A percentile compares a stretch with the other conserved stretches of the same genome.
Conservation (phyloP, 1,139 yeast species). For the Yamadazyma pseudoaaseri region DNA sequence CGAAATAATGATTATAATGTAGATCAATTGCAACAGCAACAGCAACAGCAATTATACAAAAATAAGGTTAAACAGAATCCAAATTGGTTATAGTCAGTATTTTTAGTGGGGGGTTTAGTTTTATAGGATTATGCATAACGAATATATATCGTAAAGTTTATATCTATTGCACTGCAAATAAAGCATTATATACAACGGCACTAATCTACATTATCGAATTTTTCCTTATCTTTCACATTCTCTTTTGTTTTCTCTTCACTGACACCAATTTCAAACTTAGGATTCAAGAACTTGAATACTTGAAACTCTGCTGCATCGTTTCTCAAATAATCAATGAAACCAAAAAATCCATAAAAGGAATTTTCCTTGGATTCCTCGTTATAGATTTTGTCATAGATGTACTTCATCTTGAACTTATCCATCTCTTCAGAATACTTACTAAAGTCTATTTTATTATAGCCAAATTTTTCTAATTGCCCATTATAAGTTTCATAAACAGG, state of each 20-base stretch:
- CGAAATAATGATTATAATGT: conserved; percentile 7
- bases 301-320: conserved; percentile 21
- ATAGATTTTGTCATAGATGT: conserved; percentile 88
- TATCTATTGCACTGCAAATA: not conserved
- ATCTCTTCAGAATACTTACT: conserved; percentile 65
- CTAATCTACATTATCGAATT: conserved; percentile 19
- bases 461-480: conserved; percentile 65
- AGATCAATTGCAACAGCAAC: conserved; percentile 17
- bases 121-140: conserved; percentile 4
- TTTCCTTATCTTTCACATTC: conserved; percentile 5
- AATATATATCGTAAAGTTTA: not conserved
- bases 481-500: conserved; percentile 92
- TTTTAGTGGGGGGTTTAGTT: not conserved
- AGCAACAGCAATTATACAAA: conserved; percentile 14
- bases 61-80: conserved; percentile 15
- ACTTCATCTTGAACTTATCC: conserved; percentile 83
- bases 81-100: conserved; percentile 14
- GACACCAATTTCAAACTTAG: conserved; percentile 36
- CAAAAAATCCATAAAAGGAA: conserved; percentile 84
- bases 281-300: conserved; percentile 76
- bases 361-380: conserved; percentile 85
- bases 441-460: conserved; percentile 77
- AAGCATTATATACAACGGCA: no score
- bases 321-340: conserved; percentile 77
- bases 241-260: conserved; percentile 14